A percentile compares a stretch with the other conserved stretches of the same genome.
Conservation (phyloP, 805 yeast genomes). For the Ogataea haglerorum region DNA sequence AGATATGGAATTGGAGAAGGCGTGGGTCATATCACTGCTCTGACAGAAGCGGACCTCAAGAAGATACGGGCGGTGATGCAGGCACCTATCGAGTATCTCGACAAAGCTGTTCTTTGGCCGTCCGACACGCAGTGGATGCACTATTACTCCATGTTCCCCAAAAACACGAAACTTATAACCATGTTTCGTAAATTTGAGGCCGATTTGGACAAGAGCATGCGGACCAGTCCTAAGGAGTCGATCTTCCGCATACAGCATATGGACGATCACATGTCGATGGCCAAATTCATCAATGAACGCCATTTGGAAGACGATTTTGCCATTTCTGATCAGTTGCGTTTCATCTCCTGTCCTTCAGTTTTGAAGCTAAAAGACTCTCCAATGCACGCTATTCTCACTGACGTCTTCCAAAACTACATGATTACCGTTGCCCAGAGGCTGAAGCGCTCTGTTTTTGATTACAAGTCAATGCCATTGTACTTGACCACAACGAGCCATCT, state of each 20-base stretch:
- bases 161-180: slow-evolving; percentile 41
- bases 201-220: slow-evolving; percentile 30
- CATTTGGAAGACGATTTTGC: slow-evolving; percentile 24
- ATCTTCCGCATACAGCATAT: slow-evolving; percentile 30
- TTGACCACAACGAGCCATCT: slow-evolving; percentile 23
- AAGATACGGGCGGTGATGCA: slow-evolving; percentile 46
- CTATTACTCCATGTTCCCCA: slow-evolving; percentile 59
- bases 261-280: slow-evolving; percentile 24
- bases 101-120: slow-evolving; percentile 76
- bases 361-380: slow-evolving; percentile 18
- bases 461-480: slow-evolving; percentile 29
- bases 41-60: slow-evolving; percentile 40
- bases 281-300: slow-evolving; percentile 26
- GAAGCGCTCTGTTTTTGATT: slow-evolving; percentile 57
- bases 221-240: slow-evolving; percentile 11
- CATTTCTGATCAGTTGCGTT: slow-evolving; percentile 32
- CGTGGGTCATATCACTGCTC: slow-evolving; percentile 55
- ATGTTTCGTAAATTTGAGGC: slow-evolving; percentile 48
- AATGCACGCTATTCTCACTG: slow-evolving; percentile 31
- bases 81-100: slow-evolving; percentile 48
- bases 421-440: slow-evolving; percentile 52
- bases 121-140: slow-evolving; percentile 65
- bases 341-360: slow-evolving; percentile 37
- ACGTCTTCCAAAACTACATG: slow-evolving; percentile 44
- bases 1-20: slow-evolving; percentile 46